phyloP scores from a whole-genome alignment of 2,329 filamentous ascomycete genomes.

The Cryphonectria japonica region DNA sequence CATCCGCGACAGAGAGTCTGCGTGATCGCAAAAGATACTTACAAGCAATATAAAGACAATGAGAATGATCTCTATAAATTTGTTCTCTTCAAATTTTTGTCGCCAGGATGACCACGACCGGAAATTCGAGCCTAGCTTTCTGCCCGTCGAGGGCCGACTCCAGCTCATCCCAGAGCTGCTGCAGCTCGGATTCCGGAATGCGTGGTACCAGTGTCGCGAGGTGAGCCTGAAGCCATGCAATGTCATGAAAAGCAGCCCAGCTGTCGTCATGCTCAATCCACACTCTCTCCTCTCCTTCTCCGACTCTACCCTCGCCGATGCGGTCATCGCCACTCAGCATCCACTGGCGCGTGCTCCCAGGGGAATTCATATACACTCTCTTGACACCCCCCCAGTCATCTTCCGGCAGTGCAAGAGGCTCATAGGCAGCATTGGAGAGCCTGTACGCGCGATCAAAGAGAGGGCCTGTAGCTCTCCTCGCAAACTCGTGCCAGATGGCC shows the following conservation, averaged over 20 bases:
- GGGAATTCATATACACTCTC: slow-evolving; percentile 32
- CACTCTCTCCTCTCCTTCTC: slow-evolving; percentile 26
- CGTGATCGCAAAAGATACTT: no score
- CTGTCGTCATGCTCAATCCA: slow-evolving; percentile 31
- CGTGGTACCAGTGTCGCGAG: slow-evolving; percentile 29
- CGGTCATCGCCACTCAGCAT: slow-evolving; percentile 10
- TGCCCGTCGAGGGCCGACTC: slow-evolving; percentile 26
- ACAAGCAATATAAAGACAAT: no score
- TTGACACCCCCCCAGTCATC: slow-evolving; percentile 28
- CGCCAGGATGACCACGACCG: slow-evolving; percentile 32
- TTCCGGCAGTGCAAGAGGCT: slow-evolving; percentile 29
- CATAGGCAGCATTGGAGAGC: slow-evolving; percentile 26
- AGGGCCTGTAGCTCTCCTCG: not conserved
- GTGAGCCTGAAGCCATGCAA: slow-evolving; percentile 31
- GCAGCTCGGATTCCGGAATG: slow-evolving; percentile 26
- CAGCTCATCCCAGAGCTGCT: slow-evolving; percentile 31
- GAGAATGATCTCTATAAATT: no score
- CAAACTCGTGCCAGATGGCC: slow-evolving; percentile 20
- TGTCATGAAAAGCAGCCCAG: slow-evolving; percentile 25
- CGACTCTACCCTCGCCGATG: slow-evolving; percentile 17
- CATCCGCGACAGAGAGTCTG: no score
- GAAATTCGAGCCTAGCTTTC: slow-evolving; percentile 27
- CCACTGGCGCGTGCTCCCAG: slow-evolving; percentile 21
- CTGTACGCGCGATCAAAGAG: slow-evolving; percentile 3
- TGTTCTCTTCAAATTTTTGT: slow-evolving; percentile 13